Base-by-base conservation (phyloP, 208 protist genomes). In the Leishmania martiniquensis region DNA sequence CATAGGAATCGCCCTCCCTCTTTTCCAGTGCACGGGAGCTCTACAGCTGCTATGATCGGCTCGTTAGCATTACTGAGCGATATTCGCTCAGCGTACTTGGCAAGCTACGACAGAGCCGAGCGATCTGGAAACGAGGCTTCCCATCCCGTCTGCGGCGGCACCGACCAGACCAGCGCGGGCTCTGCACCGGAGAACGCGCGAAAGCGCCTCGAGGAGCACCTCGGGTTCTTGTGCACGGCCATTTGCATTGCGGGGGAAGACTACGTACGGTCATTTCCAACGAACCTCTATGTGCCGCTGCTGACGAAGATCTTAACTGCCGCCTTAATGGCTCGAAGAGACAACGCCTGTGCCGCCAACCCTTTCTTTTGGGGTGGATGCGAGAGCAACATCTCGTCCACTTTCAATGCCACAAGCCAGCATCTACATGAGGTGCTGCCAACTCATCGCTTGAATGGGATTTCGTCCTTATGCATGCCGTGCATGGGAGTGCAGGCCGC, bases 201-300 rank as follows among this genome's bases (percentile, higher is more conserved):
- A 3, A 75, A 80, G 34, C 71, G 59, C 12, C 78, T 90, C 1
- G 54, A 60, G 32, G 71, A 81, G 6, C 42, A 77, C 32, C 81
- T 87, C 25, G 75, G 82, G 29, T 59, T 83, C 15, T 74, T 85
- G 13, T 89, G 87, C 81, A 89, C 85, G 2, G 72, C 76, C 3
- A 78, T 91, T 51, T 82, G 86, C 72, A 86, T 91, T 29, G 81
- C 72, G 4, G 83, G 79, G 17, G 85, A 89, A 59, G 80, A 89
- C 55, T 85, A 80, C 32, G 77, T 89, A 60, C 82, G 84, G 5
- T 60, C 75, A 44, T 81, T 91, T 39, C 82, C 87, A 12, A 57
- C 75, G 34, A 32, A 62, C 7, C 57, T 83, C 12, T 86, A 83
- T 25, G 76, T 89, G 34, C 68, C 76, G 37, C 22, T 79, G 20